phyloP scores from a whole-genome alignment of 164 flowering plant species.

The Tinospora cordifolia region DNA sequence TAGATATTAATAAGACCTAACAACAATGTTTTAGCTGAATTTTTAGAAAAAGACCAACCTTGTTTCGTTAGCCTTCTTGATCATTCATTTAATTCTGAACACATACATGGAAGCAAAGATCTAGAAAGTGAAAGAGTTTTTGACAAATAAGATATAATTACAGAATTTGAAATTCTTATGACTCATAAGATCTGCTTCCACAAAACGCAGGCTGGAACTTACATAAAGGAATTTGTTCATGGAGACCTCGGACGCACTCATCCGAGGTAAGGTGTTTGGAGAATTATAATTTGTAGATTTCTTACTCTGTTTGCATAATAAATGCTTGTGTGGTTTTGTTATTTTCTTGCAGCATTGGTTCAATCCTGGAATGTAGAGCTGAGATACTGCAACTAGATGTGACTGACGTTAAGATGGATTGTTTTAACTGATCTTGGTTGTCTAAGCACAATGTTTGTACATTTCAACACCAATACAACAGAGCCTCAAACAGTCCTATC shows the following conservation, averaged over 20 bases:
- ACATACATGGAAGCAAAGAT: no score
- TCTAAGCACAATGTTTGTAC: background rate
- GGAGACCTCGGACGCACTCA: conserved; percentile 93
- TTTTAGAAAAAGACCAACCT: no score
- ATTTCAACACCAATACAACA: background rate
- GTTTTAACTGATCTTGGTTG: conserved; percentile 24
- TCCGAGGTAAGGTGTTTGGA: conserved; percentile 54
- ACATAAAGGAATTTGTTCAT: conserved; percentile 96
- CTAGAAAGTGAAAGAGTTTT: no score
- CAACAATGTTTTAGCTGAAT: background rate
- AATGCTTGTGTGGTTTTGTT: background rate
- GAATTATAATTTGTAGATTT: background rate
- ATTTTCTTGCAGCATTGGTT: conserved; percentile 57
- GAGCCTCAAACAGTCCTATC: background rate
- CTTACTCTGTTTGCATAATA: background rate
- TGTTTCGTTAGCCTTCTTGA: background rate
- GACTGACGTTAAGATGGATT: conserved; percentile 89
- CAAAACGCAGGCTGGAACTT: conserved; percentile 83
- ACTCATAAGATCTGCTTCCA: background rate
- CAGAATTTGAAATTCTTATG: no score
- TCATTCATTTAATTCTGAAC: background rate
- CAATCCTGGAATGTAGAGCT: conserved; percentile 80
- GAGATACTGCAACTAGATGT: conserved; percentile 96
- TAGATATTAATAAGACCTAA: background rate
- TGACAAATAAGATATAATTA: no score